Conservation (phyloP, 2,329 filamentous ascomycete species). For the Colletotrichum scovillei region DNA sequence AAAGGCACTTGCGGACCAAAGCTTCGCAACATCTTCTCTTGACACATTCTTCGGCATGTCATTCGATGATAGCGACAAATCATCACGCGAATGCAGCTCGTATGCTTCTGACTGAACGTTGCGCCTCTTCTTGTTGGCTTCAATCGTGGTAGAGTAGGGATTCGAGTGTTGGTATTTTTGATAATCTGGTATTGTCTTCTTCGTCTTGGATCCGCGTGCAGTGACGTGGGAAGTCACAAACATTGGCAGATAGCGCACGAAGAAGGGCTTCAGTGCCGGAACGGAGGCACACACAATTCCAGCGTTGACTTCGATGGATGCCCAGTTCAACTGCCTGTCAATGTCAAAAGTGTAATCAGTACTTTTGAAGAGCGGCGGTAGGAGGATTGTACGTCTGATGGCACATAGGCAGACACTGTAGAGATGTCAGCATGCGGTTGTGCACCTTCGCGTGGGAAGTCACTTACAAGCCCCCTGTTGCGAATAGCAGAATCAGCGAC, state of each 20-base stretch:
- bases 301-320: conserved; percentile 31
- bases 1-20: conserved; percentile 29
- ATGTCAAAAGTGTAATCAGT: conserved; percentile 44
- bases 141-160: conserved; percentile 22
- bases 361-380: conserved; percentile 39
- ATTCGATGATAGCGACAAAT: conserved; percentile 9
- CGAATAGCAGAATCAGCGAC: conserved; percentile 29
- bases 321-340: conserved; percentile 45
- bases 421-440: neutral
- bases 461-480: conserved; percentile 30
- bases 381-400: conserved; percentile 44
- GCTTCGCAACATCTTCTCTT: conserved; percentile 19
- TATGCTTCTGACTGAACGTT: conserved; percentile 32
- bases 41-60: neutral
- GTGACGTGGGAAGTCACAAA: conserved; percentile 25
- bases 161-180: conserved; percentile 7
- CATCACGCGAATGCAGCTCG: conserved; percentile 31
- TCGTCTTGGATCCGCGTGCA: neutral
- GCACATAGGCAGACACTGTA: conserved; percentile 44
- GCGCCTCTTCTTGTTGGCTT: conserved; percentile 33
- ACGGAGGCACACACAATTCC: conserved; percentile 34
- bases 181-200: conserved; percentile 1
- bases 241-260: conserved; percentile 35
- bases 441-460: no score
- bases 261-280: conserved; percentile 38